Conservation (phyloP, 805 yeast genomes). For the Ogataea wickerhamii region DNA sequence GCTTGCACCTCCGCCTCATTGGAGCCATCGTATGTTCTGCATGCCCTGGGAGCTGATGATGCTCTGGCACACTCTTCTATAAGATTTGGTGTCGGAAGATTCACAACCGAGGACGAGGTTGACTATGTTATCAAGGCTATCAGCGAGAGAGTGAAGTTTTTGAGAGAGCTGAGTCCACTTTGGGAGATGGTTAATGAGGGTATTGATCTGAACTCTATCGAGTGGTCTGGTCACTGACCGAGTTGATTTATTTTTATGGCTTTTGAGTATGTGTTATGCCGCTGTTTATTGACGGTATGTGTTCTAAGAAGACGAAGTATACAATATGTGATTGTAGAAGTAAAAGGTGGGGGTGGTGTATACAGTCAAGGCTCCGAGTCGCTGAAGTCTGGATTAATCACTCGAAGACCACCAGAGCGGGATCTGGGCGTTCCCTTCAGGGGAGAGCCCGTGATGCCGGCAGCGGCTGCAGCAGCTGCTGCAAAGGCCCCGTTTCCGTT, state of each 20-base stretch:
- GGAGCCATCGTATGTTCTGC: slow-evolving; percentile 95
- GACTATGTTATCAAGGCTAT: slow-evolving; percentile 92
- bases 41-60: slow-evolving; percentile 96
- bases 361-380: slow-evolving; percentile 12
- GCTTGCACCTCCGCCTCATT: slow-evolving; percentile 98
- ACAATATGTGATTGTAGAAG: not conserved
- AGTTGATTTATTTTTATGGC: not conserved
- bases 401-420: slow-evolving; percentile 27
- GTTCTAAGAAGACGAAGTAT: not conserved
- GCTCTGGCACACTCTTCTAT: slow-evolving; percentile 98
- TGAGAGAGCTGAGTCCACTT: slow-evolving; percentile 88
- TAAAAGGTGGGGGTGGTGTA: not conserved
- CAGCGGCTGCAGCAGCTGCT: too few relatives aligned
- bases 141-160: slow-evolving; percentile 80
- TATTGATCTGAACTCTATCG: slow-evolving; percentile 86
- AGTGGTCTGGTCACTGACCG: slow-evolving; percentile 91
- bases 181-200: slow-evolving; percentile 99
- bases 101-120: slow-evolving; percentile 93
- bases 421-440: not conserved
- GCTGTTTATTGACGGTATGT: not conserved
- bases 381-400: slow-evolving; percentile 32
- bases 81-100: slow-evolving; percentile 95
- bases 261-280: not conserved
- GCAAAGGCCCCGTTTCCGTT: not conserved
- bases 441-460: not conserved